A percentile compares a stretch with the other conserved stretches of the same genome.
phyloP scores from a whole-genome alignment of 305 asterid species.

The Ilex paraguariensis region DNA sequence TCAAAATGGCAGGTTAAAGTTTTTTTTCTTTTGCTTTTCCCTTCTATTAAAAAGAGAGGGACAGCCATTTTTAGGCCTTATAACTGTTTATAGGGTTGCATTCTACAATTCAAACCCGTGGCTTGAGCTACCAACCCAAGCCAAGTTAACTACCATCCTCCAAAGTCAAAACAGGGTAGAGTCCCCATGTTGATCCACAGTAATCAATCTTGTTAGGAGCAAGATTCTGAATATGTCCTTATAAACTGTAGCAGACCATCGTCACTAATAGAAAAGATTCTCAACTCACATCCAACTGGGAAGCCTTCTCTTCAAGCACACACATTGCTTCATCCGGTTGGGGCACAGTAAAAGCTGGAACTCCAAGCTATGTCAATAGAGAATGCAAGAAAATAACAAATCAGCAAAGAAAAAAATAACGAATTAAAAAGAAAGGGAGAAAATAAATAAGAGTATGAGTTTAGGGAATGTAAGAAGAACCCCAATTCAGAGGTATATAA shows the following conservation, averaged over 20 bases:
- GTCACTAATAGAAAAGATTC: conserved; percentile 12
- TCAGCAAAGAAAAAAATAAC: conserved; percentile 9
- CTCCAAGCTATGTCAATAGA: conserved; percentile 46
- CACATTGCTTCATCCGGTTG: conserved; percentile 94
- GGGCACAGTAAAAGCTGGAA: conserved; percentile 91
- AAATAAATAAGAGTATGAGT: neutral
- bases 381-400: conserved; percentile 11
- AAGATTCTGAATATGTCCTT: no score
- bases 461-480: neutral
- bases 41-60: no score
- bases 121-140: no score
- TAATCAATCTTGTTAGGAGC: no score
- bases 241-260: conserved; percentile 1
- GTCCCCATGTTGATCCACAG: no score
- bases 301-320: conserved; percentile 82
- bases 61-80: no score
- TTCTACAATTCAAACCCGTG: no score
- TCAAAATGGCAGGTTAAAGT: no score
- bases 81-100: no score
- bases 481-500: conserved; percentile 7
- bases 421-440: neutral
- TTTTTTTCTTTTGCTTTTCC: no score
- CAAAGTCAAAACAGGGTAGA: no score
- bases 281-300: conserved; percentile 63
- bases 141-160: no score